Evolutionary conservation across 2,329 filamentous ascomycete genomes (phyloP).

Genomic region (Xylariaceae sp.): DNA sequence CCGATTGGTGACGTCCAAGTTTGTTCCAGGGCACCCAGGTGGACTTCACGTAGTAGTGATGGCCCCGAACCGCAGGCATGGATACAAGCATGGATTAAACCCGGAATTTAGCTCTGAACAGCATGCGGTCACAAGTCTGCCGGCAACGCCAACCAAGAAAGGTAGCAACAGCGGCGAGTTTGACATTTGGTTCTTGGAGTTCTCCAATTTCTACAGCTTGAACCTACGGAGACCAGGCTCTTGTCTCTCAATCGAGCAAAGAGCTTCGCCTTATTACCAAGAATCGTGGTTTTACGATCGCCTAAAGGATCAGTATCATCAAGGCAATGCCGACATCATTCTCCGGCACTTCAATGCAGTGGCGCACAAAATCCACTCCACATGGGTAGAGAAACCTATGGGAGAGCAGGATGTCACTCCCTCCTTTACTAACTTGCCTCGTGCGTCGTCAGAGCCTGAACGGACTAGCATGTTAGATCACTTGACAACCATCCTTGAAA

Average conservation of each 20-base stretch:
- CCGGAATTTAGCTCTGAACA: background rate
- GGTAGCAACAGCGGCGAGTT: conserved; percentile 26
- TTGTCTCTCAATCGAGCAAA: conserved; percentile 29
- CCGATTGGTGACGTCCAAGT: conserved; percentile 4
- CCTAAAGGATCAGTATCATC: conserved; percentile 34
- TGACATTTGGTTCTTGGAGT: conserved; percentile 41
- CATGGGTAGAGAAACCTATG: conserved; percentile 40
- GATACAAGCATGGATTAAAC: background rate
- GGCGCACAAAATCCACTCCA: conserved; percentile 35
- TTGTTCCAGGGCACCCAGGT: conserved; percentile 8
- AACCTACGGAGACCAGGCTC: conserved; percentile 36
- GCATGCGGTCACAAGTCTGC: background rate
- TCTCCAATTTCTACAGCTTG: conserved; percentile 40
- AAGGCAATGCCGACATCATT: conserved; percentile 30
- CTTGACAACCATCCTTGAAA: conserved; percentile 34
- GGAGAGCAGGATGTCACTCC: conserved; percentile 34
- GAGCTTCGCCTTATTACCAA: conserved; percentile 30
- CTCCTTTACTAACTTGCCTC: conserved; percentile 30
- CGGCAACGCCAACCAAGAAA: conserved; percentile 24
- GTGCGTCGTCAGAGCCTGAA: conserved; percentile 36
- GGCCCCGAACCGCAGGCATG: conserved; percentile 17
- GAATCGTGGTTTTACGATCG: conserved; percentile 37
- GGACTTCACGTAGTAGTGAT: conserved; percentile 12
- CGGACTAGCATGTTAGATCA: conserved; percentile 32
- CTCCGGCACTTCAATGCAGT: conserved; percentile 30